Evolutionary conservation across 768 basidiomycete genomes (phyloP), one percentile per base, ranked within the genome.

Genomic region (Lentinula lateritia): DNA sequence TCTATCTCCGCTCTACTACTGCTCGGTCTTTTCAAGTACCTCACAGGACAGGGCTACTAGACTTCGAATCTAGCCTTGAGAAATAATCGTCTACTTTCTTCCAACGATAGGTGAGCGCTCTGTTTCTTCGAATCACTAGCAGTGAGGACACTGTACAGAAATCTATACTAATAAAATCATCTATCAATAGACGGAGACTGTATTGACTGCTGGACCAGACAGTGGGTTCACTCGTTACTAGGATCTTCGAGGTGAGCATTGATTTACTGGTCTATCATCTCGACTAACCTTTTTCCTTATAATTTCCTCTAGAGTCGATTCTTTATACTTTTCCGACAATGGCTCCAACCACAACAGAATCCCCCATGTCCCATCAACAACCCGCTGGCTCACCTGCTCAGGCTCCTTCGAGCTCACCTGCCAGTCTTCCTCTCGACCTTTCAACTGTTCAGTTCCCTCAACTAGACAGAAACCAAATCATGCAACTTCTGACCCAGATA

Each of bases 381-480:
- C 55, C 55, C 55, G 7, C 39, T 10, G 55, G 38, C 3, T 4
- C 23, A 20, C 6, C 39, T 38, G 15, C 34, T 12, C 50, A 52
- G 50, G 6, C 50, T 15, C 50, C 23, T 6, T 28, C 55, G 41
- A 23, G 38, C 6, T 35, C 52, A 52, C 32, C 32, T 5, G 34
- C 32, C 9, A 32, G 13, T 54, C 53, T 39, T 13, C 55, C 38
- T 23, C n/a, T 56, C 8, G 55, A 56, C 41, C 28, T 56, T 9
- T 32, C 52, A 16, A 38, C n/a, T n/a, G 61, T 61, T 13, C 52
- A 52, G 6, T 54, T 61, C 28, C 52, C 61, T 46, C 34, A 57
- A 23, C 72, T 88, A 52, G 83, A 85, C 67, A 76, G 80, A 20
- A 75, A 76, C 36, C 87, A 89, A 71, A 77, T 90, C 58, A 76